Percentiles rank a stretch among this genome's conserved stretches.
phyloP scores from a whole-genome alignment of 129 eudicot genomes.

The Chrysanthemum makinoi region DNA sequence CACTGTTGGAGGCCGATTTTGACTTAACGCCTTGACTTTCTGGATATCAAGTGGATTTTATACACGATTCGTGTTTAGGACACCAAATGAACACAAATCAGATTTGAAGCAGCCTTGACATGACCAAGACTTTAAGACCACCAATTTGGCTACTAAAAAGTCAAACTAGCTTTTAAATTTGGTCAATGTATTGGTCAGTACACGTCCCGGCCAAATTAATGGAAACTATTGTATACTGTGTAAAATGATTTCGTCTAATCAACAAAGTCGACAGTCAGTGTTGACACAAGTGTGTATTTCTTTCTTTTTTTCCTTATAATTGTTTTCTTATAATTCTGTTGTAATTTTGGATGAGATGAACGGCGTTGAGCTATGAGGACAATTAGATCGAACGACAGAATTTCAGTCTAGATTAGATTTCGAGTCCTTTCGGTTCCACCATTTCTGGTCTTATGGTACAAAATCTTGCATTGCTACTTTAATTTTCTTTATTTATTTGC shows the following conservation, averaged over 20 bases:
- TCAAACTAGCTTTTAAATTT: not conserved
- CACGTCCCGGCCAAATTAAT: too few species aligned
- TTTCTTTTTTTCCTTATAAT: not conserved
- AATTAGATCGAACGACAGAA: not conserved
- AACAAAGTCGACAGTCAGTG: slow-evolving; percentile 13
- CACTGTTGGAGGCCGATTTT: slow-evolving; percentile 63
- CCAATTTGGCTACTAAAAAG: not conserved
- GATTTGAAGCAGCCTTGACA: slow-evolving; percentile 1
- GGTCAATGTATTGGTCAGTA: not conserved
- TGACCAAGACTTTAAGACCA: not conserved
- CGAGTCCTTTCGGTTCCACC: not conserved
- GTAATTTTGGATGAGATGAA: not conserved
- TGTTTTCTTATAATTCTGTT: not conserved
- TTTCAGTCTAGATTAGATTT: not conserved
- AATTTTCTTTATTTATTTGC: too few species aligned
- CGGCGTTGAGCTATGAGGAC: not conserved
- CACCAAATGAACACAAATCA: not conserved
- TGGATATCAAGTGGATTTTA: slow-evolving; percentile 2
- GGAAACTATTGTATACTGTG: too few species aligned
- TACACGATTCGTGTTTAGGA: slow-evolving; percentile 7
- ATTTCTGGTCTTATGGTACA: not conserved
- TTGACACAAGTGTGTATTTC: not conserved
- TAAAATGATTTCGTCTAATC: too few species aligned
- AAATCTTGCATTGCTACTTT: too few species aligned
- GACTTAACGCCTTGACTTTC: slow-evolving; percentile 54